These are phyloP conservation scores for Penicillium cataractarum DNA, from an alignment of 495 filamentous ascomycete species.

Conservation along the genomic window DNA sequence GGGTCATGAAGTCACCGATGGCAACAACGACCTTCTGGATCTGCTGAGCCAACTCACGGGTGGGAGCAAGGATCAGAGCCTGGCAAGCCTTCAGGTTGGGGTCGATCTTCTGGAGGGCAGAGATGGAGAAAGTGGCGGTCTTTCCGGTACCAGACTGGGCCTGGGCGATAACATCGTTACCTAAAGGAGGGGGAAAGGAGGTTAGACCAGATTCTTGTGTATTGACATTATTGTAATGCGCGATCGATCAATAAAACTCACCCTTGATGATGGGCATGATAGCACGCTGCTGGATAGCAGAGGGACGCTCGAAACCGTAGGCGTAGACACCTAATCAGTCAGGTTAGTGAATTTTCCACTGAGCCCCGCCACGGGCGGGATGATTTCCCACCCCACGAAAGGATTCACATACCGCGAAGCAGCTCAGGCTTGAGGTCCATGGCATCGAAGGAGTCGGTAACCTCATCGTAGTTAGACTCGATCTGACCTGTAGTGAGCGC, in stretches of 20 bases:
- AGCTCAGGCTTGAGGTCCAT: constrained; percentile 97
- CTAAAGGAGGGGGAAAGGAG: constrained; percentile 47
- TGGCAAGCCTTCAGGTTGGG: constrained; percentile 91
- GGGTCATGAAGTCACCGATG: constrained; percentile 98
- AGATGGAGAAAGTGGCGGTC: constrained; percentile 98
- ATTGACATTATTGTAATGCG: constrained; percentile 25
- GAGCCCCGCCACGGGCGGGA: constrained; percentile 22
- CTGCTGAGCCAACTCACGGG: constrained; percentile 96
- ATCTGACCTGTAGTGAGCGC: constrained; percentile 74
- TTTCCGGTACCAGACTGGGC: constrained; percentile 99
- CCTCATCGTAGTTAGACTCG: constrained; percentile 99
- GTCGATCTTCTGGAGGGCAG: constrained; percentile 97
- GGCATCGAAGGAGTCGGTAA: constrained; percentile 96
- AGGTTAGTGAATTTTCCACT: constrained; percentile 38
- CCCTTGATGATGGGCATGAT: constrained; percentile 99
- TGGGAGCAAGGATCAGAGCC: constrained; percentile 93
- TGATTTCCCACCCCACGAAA: not conserved
- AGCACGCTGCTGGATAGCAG: constrained; percentile 98
- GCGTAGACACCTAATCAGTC: constrained; percentile 82
- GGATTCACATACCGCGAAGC: constrained; percentile 78
- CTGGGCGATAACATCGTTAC: constrained; percentile 98
- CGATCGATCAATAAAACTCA: constrained; percentile 50
- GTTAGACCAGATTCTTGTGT: constrained; percentile 25
- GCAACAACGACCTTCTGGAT: constrained; percentile 99
- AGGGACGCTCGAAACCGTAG: constrained; percentile 98